phyloP scores from a whole-genome alignment of 495 filamentous ascomycete species.

The Xylaria grammica region DNA sequence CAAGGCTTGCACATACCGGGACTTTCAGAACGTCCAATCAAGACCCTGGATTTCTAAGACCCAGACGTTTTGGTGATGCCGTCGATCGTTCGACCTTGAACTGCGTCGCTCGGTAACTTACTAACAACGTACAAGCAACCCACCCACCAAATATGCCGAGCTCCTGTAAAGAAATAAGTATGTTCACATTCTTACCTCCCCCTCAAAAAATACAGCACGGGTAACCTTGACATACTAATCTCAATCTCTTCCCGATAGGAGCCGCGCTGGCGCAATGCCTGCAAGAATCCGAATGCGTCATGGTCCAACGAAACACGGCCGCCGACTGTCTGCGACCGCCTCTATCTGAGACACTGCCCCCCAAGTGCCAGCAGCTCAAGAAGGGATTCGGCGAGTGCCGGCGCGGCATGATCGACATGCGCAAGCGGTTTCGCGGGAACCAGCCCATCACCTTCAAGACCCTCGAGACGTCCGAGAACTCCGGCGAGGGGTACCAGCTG shows the following conservation, averaged over 20 bases:
- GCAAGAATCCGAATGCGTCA: constrained; percentile 92
- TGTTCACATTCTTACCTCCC: constrained; percentile 35
- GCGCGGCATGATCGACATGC: constrained; percentile 96
- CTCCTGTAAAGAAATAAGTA: constrained; percentile 96
- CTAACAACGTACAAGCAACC: not conserved
- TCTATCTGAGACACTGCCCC: constrained; percentile 76
- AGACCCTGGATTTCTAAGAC: not conserved
- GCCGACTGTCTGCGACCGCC: constrained; percentile 87
- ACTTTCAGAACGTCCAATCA: constrained; percentile 2
- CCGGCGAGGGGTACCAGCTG: constrained; percentile 64
- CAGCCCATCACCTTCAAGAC: constrained; percentile 70
- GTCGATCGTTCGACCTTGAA: constrained; percentile 2
- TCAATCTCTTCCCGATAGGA: constrained; percentile 57
- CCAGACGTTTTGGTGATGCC: constrained; percentile 1
- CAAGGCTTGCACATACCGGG: constrained; percentile 16
- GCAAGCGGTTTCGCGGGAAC: constrained; percentile 98
- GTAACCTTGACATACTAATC: constrained; percentile 13
- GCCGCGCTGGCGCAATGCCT: constrained; percentile 91
- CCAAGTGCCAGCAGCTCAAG: constrained; percentile 88
- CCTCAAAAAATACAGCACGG: not conserved
- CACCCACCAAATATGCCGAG: constrained; percentile 71
- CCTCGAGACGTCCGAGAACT: constrained; percentile 64
- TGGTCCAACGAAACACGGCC: constrained; percentile 84
- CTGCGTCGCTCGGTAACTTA: not conserved
- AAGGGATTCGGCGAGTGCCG: constrained; percentile 94